Base-by-base conservation (phyloP, 805 yeast species). In the Barnettozyma sucrosica region DNA sequence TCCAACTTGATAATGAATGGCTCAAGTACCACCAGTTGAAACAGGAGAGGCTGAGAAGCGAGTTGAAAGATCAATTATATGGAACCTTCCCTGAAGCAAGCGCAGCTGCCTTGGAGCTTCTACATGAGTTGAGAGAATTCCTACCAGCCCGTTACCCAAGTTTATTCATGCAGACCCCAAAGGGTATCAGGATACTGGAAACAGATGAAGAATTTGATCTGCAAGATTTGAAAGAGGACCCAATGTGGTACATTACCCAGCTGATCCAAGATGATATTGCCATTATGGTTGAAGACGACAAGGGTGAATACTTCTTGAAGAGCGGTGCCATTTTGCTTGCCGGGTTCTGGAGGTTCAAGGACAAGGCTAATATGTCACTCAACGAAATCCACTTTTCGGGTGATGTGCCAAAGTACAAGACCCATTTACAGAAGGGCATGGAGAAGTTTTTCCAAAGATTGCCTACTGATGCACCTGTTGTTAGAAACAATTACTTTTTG, bases 1-100 rank as follows among this genome's bases (percentile, higher is more conserved):
- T 82, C 51, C 83, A 82, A 58, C 67, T 83, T 49, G 88, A 82
- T 61, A 80, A 78, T 50, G 81, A 82, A 63, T 83, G 85, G 84
- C 53, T 55, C 45, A 73, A 73, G 50, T 81, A 61, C 54, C 85
- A 82, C 58, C 56, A 71, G 20, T 66, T 74, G 39, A 83, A 82
- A 59, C 52, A 76, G 40, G 62, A 68, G 46, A 69, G 88, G 55
- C 54, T 81, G 73, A 71, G 50, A 66, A 67, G 50, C 79, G 80
- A 7, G 59, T 58, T 8, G 76, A 76, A 48, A 49, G 40, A 30
- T 16, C 42, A 46, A 19, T 33, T 59, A 5, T 72, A 76, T 56
- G 80, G 76, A 20, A 78, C 83, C 1, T 56, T 69, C 30, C 74
- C 75, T 2, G 75, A 67, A 44, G 83, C 81, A 8, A 63, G 66